Evolutionary conservation across 208 protist genomes (phyloP), one percentile per base, ranked within the genome.

Genomic region (Leishmania major): DNA sequence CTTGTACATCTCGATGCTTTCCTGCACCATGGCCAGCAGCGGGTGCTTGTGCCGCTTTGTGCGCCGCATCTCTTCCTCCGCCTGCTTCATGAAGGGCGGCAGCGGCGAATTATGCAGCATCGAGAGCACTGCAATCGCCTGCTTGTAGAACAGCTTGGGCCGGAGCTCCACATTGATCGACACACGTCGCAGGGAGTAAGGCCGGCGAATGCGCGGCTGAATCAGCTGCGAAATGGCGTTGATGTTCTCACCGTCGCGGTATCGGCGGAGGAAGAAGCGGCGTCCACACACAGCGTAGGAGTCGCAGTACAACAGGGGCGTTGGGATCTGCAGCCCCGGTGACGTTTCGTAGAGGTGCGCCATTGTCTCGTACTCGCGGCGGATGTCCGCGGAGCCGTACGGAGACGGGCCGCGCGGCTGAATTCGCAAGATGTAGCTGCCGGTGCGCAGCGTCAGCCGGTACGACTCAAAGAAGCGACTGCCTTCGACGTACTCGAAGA

Each of bases 311-410:
- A 96, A 31, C 45, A 93, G 81, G 77, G 85, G 84, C 69, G 87
- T 84, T 35, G 93, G 88, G 28, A 93, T 85, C n/a, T 83, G 77
- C 69, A 89, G 83, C 73, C 67, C 81, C 70, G 91, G 90, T n/a
- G 89, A 67, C 8, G 60, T 78, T 69, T 87, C 84, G 76, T 87
- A 76, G 19, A 96, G 80, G 83, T 96, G 89, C 37, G 82, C 82
- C 88, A 96, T 94, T 57, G 89, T 90, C 59, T 94, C 88, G 83
- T 88, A 94, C 84, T 96, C 91, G 37, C 87, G 87, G 10, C 89
- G 87, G 53, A 96, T 92, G 71, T 94, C 91, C 5, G 81, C 80
- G 15, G 87, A 84, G 55, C 86, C 87, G 82, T 89, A 90, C 7
- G 90, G 91, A 11, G 76, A 88, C 4, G 88, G 89, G 47, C 90